Conservation (phyloP, 2,329 filamentous ascomycete genomes). For the Microcyclosporella mali region DNA sequence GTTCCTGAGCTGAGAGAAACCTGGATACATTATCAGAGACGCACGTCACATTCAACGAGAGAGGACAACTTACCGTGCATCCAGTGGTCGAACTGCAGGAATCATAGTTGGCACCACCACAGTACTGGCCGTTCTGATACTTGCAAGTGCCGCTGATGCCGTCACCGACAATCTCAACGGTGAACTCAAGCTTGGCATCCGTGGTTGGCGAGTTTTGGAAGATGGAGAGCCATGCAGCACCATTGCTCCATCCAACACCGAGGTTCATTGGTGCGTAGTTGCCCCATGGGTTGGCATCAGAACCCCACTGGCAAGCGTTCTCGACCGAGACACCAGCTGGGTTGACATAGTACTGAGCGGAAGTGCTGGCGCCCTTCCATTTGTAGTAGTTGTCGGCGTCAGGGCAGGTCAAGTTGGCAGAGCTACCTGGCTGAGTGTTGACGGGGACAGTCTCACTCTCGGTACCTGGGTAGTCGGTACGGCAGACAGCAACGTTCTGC, state of each 20-base stretch:
- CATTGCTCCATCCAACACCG: conserved; percentile 66
- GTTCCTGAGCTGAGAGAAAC: conserved; percentile 45
- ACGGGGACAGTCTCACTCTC: conserved; percentile 83
- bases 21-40: conserved; percentile 29
- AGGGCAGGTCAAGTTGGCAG: conserved; percentile 66
- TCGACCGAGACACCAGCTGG: conserved; percentile 60
- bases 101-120: conserved; percentile 41
- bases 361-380: conserved; percentile 69
- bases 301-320: conserved; percentile 72
- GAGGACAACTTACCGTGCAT: conserved; percentile 68
- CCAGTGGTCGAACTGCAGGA: conserved; percentile 51
- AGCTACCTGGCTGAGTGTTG: conserved; percentile 52
- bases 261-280: conserved; percentile 88
- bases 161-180: conserved; percentile 69
- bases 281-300: conserved; percentile 53
- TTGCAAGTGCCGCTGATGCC: conserved; percentile 55
- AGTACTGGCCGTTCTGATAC: conserved; percentile 60
- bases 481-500: conserved; percentile 68
- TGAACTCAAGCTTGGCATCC: conserved; percentile 64
- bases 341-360: conserved; percentile 97
- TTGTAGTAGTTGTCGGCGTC: conserved; percentile 65
- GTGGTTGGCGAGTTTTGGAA: conserved; percentile 79
- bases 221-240: conserved; percentile 72
- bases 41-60: not conserved
- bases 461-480: conserved; percentile 91